Percentiles rank a stretch among this genome's conserved stretches.
Conservation (phyloP, 2,329 filamentous ascomycete species). For the Aureobasidium uvarum region DNA sequence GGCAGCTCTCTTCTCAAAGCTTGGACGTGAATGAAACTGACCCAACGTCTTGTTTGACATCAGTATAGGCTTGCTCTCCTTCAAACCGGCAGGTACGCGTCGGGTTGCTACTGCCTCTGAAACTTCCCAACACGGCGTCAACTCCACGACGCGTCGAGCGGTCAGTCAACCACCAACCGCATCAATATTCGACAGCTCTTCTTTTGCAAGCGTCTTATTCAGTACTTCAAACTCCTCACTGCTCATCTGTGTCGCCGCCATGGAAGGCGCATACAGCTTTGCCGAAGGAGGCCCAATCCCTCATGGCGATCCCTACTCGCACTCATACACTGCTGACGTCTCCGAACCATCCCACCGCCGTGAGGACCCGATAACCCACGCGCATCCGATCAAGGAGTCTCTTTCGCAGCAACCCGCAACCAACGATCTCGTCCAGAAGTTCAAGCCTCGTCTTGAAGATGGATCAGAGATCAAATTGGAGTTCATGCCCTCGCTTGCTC, state of each 20-base stretch:
- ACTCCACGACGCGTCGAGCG: background rate
- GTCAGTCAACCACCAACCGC: background rate
- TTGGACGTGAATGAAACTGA: background rate
- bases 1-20: background rate
- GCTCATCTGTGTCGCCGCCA: background rate
- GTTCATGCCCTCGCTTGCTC: background rate
- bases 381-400: background rate
- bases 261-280: slow-evolving; percentile 4
- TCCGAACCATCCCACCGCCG: background rate
- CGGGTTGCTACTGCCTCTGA: background rate
- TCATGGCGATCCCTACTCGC: background rate
- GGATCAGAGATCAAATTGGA: background rate
- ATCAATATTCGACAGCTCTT: slow-evolving; percentile 1
- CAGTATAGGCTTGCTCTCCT: background rate
- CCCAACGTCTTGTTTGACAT: background rate
- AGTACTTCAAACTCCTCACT: background rate
- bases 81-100: background rate
- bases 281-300: slow-evolving; percentile 3
- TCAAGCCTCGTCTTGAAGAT: slow-evolving; percentile 16
- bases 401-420: background rate
- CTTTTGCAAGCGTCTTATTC: background rate
- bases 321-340: background rate
- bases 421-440: slow-evolving; percentile 12
- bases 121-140: background rate
- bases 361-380: background rate